Percentiles rank a stretch among this genome's conserved stretches.
These are phyloP conservation scores for Mycena olivaceomarginata DNA, from an alignment of 768 basidiomycete species.

Conservation along the genomic window DNA sequence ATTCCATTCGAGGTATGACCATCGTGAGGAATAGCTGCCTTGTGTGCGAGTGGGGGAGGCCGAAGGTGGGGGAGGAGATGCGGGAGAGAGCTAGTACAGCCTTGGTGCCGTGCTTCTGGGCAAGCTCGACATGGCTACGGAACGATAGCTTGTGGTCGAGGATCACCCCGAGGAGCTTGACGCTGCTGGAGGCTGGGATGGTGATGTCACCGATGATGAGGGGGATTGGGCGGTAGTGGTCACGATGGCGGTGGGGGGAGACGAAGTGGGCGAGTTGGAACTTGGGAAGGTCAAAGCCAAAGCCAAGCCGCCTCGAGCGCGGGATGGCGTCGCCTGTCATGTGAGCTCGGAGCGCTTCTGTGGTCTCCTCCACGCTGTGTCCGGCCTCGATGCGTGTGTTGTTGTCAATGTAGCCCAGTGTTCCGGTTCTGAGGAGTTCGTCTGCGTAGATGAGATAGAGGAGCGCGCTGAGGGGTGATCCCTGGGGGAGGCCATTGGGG, in stretches of 20 bases:
- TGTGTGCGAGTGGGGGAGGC: no score
- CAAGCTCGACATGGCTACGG: neutral
- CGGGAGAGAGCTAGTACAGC: neutral
- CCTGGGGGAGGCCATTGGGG: constrained; percentile 26
- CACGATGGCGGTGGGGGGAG: neutral
- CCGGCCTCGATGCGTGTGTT: neutral
- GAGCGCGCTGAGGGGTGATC: constrained; percentile 9
- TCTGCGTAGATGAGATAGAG: constrained; percentile 29
- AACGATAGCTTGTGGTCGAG: constrained; percentile 7
- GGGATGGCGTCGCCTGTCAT: neutral
- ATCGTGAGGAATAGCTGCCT: no score
- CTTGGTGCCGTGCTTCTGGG: neutral
- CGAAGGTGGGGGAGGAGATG: no score
- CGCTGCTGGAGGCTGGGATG: neutral
- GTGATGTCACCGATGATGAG: neutral
- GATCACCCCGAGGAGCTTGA: constrained; percentile 13
- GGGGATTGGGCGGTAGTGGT: constrained; percentile 15
- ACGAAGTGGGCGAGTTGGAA: constrained; percentile 1
- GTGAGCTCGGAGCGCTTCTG: neutral
- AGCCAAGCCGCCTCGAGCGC: neutral
- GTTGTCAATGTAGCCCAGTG: constrained; percentile 12
- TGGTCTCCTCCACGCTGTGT: neutral
- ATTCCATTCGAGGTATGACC: no score
- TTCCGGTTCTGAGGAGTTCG: neutral
- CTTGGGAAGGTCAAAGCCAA: neutral